Conservation (phyloP, 2,329 filamentous ascomycete species). For the Colletotrichum sidae region DNA sequence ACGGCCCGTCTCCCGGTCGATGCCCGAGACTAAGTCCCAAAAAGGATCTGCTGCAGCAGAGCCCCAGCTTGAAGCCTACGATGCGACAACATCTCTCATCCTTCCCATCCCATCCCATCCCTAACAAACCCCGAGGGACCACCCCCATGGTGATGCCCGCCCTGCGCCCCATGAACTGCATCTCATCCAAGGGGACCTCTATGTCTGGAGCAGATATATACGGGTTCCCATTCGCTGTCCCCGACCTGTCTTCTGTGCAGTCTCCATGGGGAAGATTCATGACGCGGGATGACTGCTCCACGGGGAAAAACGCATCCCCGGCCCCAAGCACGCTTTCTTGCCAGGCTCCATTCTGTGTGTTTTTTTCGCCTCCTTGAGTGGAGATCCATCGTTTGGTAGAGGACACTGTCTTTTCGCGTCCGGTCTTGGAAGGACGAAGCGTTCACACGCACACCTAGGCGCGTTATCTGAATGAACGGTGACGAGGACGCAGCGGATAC, state of each 20-base stretch:
- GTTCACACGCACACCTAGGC: too few species aligned
- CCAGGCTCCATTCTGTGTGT: constrained; percentile 1
- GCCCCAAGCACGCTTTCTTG: neutral
- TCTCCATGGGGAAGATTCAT: constrained; percentile 21
- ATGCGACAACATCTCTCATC: too few species aligned
- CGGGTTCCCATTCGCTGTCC: constrained; percentile 10
- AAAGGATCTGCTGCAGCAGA: too few species aligned
- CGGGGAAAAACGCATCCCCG: constrained; percentile 26
- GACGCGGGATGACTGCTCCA: constrained; percentile 14
- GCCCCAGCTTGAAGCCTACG: too few species aligned
- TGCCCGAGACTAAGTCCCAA: too few species aligned
- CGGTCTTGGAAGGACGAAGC: too few species aligned
- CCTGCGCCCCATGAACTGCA: too few species aligned
- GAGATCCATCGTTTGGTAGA: neutral
- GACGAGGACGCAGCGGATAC: neutral
- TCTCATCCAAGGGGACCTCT: too few species aligned
- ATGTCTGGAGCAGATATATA: constrained; percentile 3
- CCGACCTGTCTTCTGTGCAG: neutral
- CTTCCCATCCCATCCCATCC: too few species aligned
- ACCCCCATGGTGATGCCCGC: too few species aligned
- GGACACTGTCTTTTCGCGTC: neutral
- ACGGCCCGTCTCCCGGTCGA: too few species aligned
- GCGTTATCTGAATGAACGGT: constrained; percentile 1
- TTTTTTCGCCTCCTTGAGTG: neutral
- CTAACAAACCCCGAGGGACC: too few species aligned